Base-by-base conservation (phyloP, 768 basidiomycete species). In the Panaeolus cyanescens region DNA sequence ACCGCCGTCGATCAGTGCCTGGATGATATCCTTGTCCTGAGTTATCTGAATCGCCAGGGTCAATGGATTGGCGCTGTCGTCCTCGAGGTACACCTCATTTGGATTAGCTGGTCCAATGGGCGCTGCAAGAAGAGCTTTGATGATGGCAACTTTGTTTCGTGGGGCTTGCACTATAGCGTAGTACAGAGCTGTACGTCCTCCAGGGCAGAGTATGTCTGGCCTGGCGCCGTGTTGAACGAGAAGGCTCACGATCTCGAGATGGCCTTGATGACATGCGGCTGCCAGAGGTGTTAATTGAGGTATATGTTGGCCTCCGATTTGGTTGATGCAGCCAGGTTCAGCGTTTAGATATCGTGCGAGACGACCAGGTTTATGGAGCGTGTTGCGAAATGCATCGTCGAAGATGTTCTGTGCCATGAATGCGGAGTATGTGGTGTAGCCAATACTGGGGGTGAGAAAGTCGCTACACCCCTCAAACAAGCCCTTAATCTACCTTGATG, bases 281-380 rank as follows among this genome's bases (percentile, higher is more conserved):
- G 68, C 68, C 8, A 72, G 65, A 0, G 71, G 68, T 20, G 71
- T 72, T 12, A 50, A 13, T 12, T n/a, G n/a, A n/a, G 67, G 25
- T 5, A 54, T 61, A 7, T 62, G 64, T 1, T 59, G 39, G 13
- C 68, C 67, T 7, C 69, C 69, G 3, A 50, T 54, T 17, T 17
- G 39, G 57, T 70, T 59, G 37, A 70, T 54, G 42, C 55, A 58
- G 5, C 33, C 56, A 19, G 56, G 58, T 40, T 65, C 64, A 31
- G 53, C 31, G 22, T 37, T n/a, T 31, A 65, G 64, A 54, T 68
- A 66, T 17, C 17, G 33, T 36, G 64, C 54, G 17, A 69, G 32
- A 17, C 25, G 56, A n/a, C 32, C 15, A 10, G 56, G 25, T 13
- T 50, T 50, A 3, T 50, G 19, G 9, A 50, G 45, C 7, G 45